Evolutionary conservation across 31 red algal species (phyloP).

Genomic region (Bonnemaisonia californica): DNA sequence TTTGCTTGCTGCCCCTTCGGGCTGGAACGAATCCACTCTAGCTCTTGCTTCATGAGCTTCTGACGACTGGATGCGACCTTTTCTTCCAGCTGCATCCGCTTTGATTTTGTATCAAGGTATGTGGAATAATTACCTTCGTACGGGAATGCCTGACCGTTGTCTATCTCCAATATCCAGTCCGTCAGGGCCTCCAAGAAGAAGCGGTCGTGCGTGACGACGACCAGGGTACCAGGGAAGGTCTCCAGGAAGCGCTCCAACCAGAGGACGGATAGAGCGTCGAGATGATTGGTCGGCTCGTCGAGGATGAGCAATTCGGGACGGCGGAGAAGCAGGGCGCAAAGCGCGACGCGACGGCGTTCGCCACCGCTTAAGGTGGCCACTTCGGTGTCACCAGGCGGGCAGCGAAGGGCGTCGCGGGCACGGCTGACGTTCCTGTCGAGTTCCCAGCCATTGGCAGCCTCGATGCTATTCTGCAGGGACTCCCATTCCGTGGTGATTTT

Average conservation of each 20-base stretch:
- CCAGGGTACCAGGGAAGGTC: constrained; percentile 68
- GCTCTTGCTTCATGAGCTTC: constrained; percentile 64
- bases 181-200: constrained; percentile 84
- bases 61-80: constrained; percentile 61
- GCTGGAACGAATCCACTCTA: constrained; percentile 88
- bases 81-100: constrained; percentile 69
- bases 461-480: constrained; percentile 73
- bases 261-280: constrained; percentile 65
- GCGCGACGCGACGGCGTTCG: constrained; percentile 82
- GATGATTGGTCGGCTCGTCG: constrained; percentile 82
- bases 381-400: constrained; percentile 74
- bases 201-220: constrained; percentile 70
- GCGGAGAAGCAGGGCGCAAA: constrained; percentile 64
- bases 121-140: constrained; percentile 88
- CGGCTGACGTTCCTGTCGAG: constrained; percentile 80
- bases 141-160: constrained; percentile 74
- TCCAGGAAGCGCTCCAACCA: constrained; percentile 82
- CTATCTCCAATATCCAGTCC: constrained; percentile 91
- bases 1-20: constrained; percentile 80
- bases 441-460: constrained; percentile 84
- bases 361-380: constrained; percentile 82
- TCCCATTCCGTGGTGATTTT: constrained; percentile 66
- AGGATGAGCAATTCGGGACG: constrained; percentile 82
- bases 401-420: constrained; percentile 77
- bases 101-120: constrained; percentile 75